Conservation (phyloP, 1,284 basidiomycete species). For the Butyriboletus appendiculatus region DNA sequence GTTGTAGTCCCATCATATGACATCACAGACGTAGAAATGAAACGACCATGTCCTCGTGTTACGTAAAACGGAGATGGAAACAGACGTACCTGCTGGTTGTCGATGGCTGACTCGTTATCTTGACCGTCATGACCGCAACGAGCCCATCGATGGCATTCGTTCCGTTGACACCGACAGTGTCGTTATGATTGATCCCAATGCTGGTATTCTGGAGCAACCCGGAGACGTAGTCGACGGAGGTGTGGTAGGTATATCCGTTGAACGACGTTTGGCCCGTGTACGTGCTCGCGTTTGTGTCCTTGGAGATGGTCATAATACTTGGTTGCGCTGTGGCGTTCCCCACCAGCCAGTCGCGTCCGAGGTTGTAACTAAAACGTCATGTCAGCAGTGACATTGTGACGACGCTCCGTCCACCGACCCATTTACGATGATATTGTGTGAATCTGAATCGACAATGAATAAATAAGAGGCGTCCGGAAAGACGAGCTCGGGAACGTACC, state of each 20-base stretch:
- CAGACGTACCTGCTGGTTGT: conserved; percentile 21
- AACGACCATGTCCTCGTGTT: no score
- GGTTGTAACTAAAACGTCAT: conserved; percentile 47
- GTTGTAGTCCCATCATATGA: not conserved
- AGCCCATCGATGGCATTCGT: conserved; percentile 80
- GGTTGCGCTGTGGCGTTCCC: conserved; percentile 71
- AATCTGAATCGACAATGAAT: conserved; percentile 24
- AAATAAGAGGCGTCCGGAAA: not conserved
- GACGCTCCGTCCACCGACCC: conserved; percentile 41
- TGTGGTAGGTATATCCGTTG: conserved; percentile 71
- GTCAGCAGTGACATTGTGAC: not conserved
- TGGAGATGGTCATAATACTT: conserved; percentile 49
- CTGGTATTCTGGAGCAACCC: conserved; percentile 72
- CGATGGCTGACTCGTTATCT: conserved; percentile 52
- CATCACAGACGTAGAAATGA: not conserved
- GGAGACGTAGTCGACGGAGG: conserved; percentile 63
- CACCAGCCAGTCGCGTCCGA: conserved; percentile 77
- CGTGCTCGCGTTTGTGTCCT: conserved; percentile 54
- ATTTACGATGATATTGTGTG: conserved; percentile 58
- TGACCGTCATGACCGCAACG: conserved; percentile 80
- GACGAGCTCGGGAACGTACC: conserved; percentile 38
- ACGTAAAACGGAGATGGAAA: not conserved
- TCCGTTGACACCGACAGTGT: conserved; percentile 59
- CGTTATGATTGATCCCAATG: conserved; percentile 77
- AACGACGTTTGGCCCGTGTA: conserved; percentile 58